Conservation (phyloP, 148 eudicot species). For the Vaccinium corymbosum region DNA sequence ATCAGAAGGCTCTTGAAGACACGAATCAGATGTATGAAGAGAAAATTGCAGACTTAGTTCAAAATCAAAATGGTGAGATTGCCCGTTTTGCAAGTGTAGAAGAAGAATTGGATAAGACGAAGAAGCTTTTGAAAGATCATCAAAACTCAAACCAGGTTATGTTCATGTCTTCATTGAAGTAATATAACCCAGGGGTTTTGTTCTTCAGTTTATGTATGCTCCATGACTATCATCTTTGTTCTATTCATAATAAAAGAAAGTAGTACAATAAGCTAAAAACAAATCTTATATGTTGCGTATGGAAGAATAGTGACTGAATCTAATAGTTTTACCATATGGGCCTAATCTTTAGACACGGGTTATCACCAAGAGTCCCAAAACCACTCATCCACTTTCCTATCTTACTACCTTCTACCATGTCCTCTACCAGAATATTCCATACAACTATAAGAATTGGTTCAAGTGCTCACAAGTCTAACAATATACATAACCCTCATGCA, state of each 20-base stretch:
- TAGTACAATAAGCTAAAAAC: not conserved
- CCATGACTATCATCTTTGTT: not conserved
- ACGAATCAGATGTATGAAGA: constrained; percentile 68
- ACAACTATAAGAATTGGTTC: not conserved
- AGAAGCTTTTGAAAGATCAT: constrained; percentile 17
- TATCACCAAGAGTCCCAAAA: not conserved
- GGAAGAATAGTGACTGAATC: not conserved
- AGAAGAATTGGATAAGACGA: constrained; percentile 35
- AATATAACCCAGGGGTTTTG: not conserved
- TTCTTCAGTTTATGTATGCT: not conserved
- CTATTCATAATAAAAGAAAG: not conserved
- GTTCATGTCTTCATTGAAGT: constrained; percentile 1
- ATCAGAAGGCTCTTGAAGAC: constrained; percentile 62
- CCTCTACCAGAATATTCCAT: not conserved
- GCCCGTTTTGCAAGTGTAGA: constrained; percentile 37
- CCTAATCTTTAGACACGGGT: not conserved
- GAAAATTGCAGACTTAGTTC: constrained; percentile 47
- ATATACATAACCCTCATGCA: not conserved
- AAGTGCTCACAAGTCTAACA: not conserved
- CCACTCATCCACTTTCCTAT: not conserved
- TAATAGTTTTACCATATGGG: not conserved
- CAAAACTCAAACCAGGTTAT: constrained; percentile 23
- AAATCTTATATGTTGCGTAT: not conserved
- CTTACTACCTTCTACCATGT: not conserved
- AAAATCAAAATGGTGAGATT: constrained; percentile 52